Conservation (phyloP, 805 yeast species). For the Nakazawaea pomicola region DNA sequence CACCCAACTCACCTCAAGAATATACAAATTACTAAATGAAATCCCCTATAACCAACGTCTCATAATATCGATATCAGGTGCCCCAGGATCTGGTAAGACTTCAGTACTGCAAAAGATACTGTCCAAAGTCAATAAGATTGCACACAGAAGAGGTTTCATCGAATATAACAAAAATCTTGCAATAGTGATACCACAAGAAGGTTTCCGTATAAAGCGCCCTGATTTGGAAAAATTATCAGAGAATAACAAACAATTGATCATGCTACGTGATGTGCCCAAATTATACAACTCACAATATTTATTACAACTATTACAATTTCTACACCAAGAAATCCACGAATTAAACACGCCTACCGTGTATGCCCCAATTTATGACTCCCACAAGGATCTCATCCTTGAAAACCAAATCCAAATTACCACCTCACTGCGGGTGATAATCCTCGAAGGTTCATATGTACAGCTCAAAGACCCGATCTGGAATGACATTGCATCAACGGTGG, state of each 20-base stretch:
- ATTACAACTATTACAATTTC: conserved; percentile 19
- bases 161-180: conserved; percentile 7
- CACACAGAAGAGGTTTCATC: conserved; percentile 9
- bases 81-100: conserved; percentile 41
- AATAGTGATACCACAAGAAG: conserved; percentile 11
- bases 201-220: conserved; percentile 7
- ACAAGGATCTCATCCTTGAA: conserved; percentile 30
- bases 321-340: conserved; percentile 33
- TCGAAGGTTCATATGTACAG: conserved; percentile 36
- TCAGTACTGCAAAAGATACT: conserved; percentile 24
- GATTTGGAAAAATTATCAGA: conserved; percentile 20
- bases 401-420: conserved; percentile 24
- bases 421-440: conserved; percentile 23
- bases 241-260: conserved; percentile 25
- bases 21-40: conserved; percentile 9
- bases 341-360: conserved; percentile 20
- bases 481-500: conserved; percentile 23
- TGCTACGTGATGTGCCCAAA: conserved; percentile 36
- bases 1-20: conserved; percentile 9
- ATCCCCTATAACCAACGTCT: conserved; percentile 16
- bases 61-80: conserved; percentile 33
- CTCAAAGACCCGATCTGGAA: conserved; percentile 30
- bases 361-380: conserved; percentile 35
- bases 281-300: conserved; percentile 30
- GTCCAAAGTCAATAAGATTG: conserved; percentile 7